Evolutionary conservation across 2,329 filamentous ascomycete genomes (phyloP).

Genomic region (Xylaria polymorpha): DNA sequence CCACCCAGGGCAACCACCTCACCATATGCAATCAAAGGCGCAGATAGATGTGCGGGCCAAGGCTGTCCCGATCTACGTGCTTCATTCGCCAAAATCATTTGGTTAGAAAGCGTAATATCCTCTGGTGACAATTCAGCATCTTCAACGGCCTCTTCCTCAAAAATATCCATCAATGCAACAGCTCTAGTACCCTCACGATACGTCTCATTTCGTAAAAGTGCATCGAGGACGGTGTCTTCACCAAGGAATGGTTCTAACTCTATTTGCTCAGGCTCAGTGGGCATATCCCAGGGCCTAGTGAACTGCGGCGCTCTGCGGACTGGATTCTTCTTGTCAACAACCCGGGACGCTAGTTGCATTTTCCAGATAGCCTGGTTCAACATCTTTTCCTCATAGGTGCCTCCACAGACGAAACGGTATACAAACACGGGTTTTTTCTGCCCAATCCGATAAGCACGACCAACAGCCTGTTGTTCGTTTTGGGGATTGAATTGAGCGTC

Average conservation of each 20-base stretch:
- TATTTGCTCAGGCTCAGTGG: slow-evolving; percentile 62
- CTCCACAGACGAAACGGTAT: slow-evolving; percentile 82
- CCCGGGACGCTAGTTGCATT: slow-evolving; percentile 78
- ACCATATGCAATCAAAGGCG: not conserved
- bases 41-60: slow-evolving; percentile 8
- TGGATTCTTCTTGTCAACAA: slow-evolving; percentile 86
- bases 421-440: slow-evolving; percentile 85
- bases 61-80: slow-evolving; percentile 39
- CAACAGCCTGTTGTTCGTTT: slow-evolving; percentile 87
- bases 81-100: slow-evolving; percentile 48
- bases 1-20: slow-evolving; percentile 6
- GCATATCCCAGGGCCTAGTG: slow-evolving; percentile 68
- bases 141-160: slow-evolving; percentile 75
- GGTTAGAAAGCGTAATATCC: slow-evolving; percentile 67
- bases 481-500: slow-evolving; percentile 86
- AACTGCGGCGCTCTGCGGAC: slow-evolving; percentile 71
- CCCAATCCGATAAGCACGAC: slow-evolving; percentile 85
- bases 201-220: slow-evolving; percentile 52
- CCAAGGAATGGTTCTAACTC: slow-evolving; percentile 65
- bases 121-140: slow-evolving; percentile 66
- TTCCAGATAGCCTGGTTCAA: slow-evolving; percentile 85
- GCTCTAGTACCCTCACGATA: slow-evolving; percentile 58
- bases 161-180: slow-evolving; percentile 77
- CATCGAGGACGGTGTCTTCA: slow-evolving; percentile 71
- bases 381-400: slow-evolving; percentile 81